Evolutionary conservation across 2,329 filamentous ascomycete genomes (phyloP), one percentile per base, ranked within the genome.

Genomic region (Biscogniauxia sp.): DNA sequence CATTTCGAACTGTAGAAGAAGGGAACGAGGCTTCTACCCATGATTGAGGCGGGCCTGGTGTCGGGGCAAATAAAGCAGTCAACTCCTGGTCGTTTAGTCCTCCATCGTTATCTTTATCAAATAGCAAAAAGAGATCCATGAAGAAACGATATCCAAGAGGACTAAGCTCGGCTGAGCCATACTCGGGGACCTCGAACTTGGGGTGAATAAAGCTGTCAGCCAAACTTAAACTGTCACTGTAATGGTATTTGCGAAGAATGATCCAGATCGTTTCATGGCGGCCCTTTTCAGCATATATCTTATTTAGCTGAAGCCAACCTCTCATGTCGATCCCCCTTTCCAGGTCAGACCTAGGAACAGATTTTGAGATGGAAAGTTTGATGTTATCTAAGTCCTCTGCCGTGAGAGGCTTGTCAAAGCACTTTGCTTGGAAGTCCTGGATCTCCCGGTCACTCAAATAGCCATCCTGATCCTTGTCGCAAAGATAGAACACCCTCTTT

Each of bases 221-320:
- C 49, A 99, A 79, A 64, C 92, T 96, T 53, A 99, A 79, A 73
- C 93, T 97, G 78, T 98, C 95, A 0, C 94, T 97, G 72, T 99
- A 98, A 70, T 96, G 91, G 69, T 97, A 97, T 67, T 95, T 93
- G 60, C 95, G 87, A 63, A 99, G 78, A 62, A 99, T 97, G 63
- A 96, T 93, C 95, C 95, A 99, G 51, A 98, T 95, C 0, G 95
- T 99, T 77, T 99, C 95, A 73, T 99, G 95, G 13, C 95, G 90
- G 13, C 95, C 95, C 74, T 98, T 98, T 74, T 98, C 94, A 0
- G 93, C 95, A 73, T 97, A 99, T 60, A 98, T 86, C 77, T 93
- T 97, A 78, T 98, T 98, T 49, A 99, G 80, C 66, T 94, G 86
- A 54, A 99, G 78, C 70, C 99, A 99, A 0, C 92, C 93, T 45